phyloP scores from a whole-genome alignment of 1,284 basidiomycete species.

The Wolfiporia cocos region DNA sequence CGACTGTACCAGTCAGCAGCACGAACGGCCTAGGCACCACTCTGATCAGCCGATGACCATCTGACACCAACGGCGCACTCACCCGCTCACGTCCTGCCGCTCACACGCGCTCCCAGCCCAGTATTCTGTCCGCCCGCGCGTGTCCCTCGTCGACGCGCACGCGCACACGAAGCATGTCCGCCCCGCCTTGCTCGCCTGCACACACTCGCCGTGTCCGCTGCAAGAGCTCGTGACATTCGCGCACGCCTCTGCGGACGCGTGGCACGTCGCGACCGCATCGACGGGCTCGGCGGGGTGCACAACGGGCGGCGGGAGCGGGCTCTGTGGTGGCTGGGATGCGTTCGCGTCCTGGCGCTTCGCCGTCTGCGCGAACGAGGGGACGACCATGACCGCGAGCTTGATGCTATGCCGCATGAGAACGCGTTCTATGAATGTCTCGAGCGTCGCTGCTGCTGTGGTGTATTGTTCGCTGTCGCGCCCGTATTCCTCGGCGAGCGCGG shows the following conservation, averaged over 20 bases:
- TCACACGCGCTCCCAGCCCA: constrained; percentile 76
- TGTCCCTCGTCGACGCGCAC: constrained; percentile 47
- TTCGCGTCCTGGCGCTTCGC: constrained; percentile 25
- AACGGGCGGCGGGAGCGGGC: constrained; percentile 42
- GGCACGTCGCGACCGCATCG: constrained; percentile 61
- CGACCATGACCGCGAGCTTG: constrained; percentile 50
- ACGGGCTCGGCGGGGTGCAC: constrained; percentile 46
- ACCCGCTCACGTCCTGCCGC: constrained; percentile 74
- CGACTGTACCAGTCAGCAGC: constrained; percentile 60
- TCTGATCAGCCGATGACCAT: not conserved
- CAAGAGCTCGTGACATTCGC: constrained; percentile 57
- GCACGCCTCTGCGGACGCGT: constrained; percentile 47
- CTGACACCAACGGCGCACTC: constrained; percentile 24
- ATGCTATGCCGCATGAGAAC: constrained; percentile 33
- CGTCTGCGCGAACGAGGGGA: constrained; percentile 20
- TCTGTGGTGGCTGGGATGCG: constrained; percentile 39
- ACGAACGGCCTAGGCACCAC: constrained; percentile 53
- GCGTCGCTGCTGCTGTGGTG: constrained; percentile 32
- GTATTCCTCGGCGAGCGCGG: constrained; percentile 37
- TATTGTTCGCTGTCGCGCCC: constrained; percentile 54
- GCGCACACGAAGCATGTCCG: constrained; percentile 69
- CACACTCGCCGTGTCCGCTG: constrained; percentile 66
- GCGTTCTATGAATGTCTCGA: constrained; percentile 39
- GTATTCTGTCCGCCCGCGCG: constrained; percentile 45
- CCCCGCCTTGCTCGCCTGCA: constrained; percentile 51